Evolutionary conservation across 192 early-diverging fungal species (phyloP).

Genomic region (Coemansia sp.): DNA sequence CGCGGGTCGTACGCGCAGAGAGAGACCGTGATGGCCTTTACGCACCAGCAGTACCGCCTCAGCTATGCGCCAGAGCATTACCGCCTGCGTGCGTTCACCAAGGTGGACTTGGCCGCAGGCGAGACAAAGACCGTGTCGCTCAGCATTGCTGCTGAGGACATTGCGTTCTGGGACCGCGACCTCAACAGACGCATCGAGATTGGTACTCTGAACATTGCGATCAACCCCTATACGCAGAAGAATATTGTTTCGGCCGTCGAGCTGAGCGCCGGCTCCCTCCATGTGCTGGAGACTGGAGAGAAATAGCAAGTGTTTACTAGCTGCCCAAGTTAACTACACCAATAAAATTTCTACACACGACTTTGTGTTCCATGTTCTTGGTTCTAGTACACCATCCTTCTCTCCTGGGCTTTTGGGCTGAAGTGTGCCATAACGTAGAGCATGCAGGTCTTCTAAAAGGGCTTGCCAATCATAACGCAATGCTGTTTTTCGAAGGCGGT

Average conservation of each 20-base stretch:
- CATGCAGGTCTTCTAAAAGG: too few relatives aligned
- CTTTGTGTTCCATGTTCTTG: too few relatives aligned
- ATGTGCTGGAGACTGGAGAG: conserved; percentile 22
- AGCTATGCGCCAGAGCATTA: conserved; percentile 52
- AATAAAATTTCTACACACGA: too few relatives aligned
- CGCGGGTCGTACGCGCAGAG: conserved; percentile 37
- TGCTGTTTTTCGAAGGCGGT: too few relatives aligned
- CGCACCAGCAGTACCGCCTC: conserved; percentile 49
- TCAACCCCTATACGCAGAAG: conserved; percentile 23
- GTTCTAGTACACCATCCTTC: too few relatives aligned
- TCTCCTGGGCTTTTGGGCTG: too few relatives aligned
- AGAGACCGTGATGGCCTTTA: conserved; percentile 54
- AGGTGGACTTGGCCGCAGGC: conserved; percentile 39
- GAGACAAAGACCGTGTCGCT: conserved; percentile 41
- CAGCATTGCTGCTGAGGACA: conserved; percentile 24
- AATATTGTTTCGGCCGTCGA: conserved; percentile 14
- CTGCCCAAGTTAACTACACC: too few relatives aligned
- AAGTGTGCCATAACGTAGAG: too few relatives aligned
- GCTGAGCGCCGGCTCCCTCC: conserved; percentile 7
- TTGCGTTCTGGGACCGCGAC: conserved; percentile 23
- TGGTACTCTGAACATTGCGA: conserved; percentile 21
- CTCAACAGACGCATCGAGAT: conserved; percentile 21
- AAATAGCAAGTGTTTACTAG: too few relatives aligned
- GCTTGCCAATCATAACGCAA: too few relatives aligned
- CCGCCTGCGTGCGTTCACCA: conserved; percentile 52